Evolutionary conservation across 805 yeast genomes (phyloP).

Genomic region (Wickerhamomyces sydowiorum): DNA sequence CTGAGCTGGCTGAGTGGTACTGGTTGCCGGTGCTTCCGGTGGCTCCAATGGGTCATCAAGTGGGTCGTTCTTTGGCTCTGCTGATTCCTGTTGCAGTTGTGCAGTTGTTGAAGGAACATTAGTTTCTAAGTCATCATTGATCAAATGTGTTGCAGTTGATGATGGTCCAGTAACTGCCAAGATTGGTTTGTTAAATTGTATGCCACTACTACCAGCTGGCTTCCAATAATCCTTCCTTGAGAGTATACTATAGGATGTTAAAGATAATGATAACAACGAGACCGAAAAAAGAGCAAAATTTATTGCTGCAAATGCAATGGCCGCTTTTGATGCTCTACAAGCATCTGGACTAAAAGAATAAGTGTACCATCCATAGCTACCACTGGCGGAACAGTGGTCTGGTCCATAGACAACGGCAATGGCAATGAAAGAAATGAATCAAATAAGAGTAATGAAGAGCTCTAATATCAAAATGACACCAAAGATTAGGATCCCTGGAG

Average conservation of each 20-base stretch:
- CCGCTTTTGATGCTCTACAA: conserved; percentile 15
- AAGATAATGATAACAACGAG: background rate
- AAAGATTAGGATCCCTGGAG: conserved; percentile 2
- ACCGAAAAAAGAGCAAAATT: conserved; percentile 11
- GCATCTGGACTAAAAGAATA: background rate
- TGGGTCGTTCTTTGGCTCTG: no score
- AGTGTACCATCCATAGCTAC: background rate
- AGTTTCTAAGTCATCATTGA: background rate
- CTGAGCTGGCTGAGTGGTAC: no score
- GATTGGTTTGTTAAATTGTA: background rate
- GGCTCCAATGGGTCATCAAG: no score
- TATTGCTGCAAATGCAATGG: conserved; percentile 16
- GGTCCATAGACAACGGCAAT: conserved; percentile 13
- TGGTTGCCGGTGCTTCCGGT: no score
- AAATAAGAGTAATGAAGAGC: conserved; percentile 6
- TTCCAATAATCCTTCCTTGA: conserved; percentile 2
- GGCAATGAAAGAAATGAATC: conserved; percentile 16
- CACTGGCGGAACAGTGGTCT: conserved; percentile 2
- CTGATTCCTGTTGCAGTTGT: background rate
- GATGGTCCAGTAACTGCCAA: background rate
- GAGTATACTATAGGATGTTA: background rate
- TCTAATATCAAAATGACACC: conserved; percentile 12
- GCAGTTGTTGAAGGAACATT: background rate
- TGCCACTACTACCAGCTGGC: background rate
- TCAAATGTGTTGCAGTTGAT: no score